phyloP scores from a whole-genome alignment of 148 eudicot species.

The Camellia lanceoleosa region DNA sequence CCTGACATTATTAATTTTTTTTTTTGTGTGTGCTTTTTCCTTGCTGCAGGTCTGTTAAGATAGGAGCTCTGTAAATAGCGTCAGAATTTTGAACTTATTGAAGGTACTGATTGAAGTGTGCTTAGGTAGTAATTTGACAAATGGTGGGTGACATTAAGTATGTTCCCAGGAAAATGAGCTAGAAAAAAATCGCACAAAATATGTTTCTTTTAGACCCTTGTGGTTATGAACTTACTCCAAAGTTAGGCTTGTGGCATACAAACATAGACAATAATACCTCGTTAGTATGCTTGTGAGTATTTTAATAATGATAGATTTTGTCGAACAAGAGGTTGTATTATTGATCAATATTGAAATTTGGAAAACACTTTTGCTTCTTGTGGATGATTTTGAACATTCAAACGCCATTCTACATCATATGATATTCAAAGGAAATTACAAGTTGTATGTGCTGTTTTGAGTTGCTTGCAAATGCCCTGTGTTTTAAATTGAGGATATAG shows the following conservation, averaged over 20 bases:
- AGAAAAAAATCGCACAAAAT: neutral
- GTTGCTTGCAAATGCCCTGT: too few species aligned
- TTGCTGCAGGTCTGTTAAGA: conserved; percentile 16
- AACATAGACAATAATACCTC: neutral
- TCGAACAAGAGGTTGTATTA: neutral
- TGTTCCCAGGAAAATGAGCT: neutral
- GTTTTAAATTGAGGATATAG: neutral
- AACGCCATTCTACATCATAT: neutral
- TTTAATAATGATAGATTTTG: neutral
- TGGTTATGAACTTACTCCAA: neutral
- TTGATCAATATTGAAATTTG: neutral
- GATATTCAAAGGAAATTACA: too few species aligned
- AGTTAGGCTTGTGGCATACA: neutral
- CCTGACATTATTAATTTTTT: neutral
- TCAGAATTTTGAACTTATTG: neutral
- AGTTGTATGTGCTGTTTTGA: too few species aligned
- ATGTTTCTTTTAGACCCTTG: neutral
- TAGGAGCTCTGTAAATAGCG: neutral
- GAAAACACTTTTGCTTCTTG: neutral
- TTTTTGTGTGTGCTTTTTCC: neutral
- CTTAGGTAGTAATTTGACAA: neutral
- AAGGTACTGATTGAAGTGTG: neutral
- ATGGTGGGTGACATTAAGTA: neutral
- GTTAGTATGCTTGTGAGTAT: neutral
- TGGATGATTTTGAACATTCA: neutral